phyloP scores from a whole-genome alignment of 495 filamentous ascomycete genomes.

The Platismatia glauca region DNA sequence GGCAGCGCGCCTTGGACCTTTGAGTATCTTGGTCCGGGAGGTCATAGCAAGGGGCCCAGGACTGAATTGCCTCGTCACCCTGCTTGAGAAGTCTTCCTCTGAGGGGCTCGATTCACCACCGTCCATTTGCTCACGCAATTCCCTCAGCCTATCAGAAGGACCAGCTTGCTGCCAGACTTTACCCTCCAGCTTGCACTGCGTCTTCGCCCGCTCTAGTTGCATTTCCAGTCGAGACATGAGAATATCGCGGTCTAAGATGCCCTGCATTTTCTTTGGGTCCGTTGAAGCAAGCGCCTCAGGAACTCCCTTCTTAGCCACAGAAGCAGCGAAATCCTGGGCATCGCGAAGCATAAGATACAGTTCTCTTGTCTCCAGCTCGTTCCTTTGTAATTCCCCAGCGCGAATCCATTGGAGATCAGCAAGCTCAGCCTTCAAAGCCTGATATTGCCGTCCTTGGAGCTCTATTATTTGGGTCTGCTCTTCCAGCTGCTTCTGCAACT shows the following conservation, averaged over 20 bases:
- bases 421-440: slow-evolving; percentile 79
- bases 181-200: slow-evolving; percentile 94
- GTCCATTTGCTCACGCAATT: slow-evolving; percentile 92
- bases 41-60: slow-evolving; percentile 59
- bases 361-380: slow-evolving; percentile 92
- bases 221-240: slow-evolving; percentile 88
- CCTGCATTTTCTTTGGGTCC: slow-evolving; percentile 72
- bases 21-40: slow-evolving; percentile 50
- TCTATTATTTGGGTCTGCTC: slow-evolving; percentile 88
- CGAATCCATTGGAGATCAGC: slow-evolving; percentile 78
- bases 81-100: slow-evolving; percentile 42
- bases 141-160: slow-evolving; percentile 84
- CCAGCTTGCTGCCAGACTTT: slow-evolving; percentile 83
- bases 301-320: slow-evolving; percentile 64
- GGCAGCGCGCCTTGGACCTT: slow-evolving; percentile 42
- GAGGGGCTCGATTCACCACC: slow-evolving; percentile 39
- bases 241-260: slow-evolving; percentile 83
- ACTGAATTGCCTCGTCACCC: slow-evolving; percentile 41
- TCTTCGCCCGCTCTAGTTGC: slow-evolving; percentile 94
- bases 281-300: slow-evolving; percentile 46
- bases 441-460: slow-evolving; percentile 74
- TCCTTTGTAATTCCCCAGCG: slow-evolving; percentile 85
- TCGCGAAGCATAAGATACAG: slow-evolving; percentile 97
- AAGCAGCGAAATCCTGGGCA: slow-evolving; percentile 89
- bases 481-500: slow-evolving; percentile 84